Percentiles rank a stretch among this genome's conserved stretches.
phyloP scores from a whole-genome alignment of 495 filamentous ascomycete species.

The Aspergillus steynii region DNA sequence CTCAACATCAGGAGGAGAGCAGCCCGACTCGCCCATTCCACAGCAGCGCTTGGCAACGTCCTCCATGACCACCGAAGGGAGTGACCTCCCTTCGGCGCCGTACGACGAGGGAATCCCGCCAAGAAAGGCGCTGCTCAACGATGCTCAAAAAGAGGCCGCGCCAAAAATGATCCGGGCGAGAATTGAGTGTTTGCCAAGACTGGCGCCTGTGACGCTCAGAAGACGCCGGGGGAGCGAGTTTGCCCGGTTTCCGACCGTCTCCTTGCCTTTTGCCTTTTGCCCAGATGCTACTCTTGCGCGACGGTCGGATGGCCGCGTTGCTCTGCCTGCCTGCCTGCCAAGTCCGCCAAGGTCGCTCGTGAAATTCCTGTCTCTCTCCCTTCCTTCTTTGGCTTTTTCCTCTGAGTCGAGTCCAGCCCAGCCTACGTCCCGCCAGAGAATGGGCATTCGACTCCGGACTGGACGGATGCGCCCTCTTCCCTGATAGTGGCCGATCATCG shows the following conservation, averaged over 20 bases:
- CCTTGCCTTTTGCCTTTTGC: background rate
- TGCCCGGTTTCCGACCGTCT: background rate
- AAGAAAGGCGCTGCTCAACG: background rate
- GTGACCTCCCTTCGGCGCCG: conserved; percentile 1
- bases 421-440: background rate
- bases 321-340: background rate
- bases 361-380: background rate
- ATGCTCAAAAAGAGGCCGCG: background rate
- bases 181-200: background rate
- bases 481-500: conserved; percentile 18
- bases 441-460: background rate
- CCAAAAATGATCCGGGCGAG: background rate
- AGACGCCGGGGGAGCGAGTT: background rate
- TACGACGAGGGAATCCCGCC: conserved; percentile 6
- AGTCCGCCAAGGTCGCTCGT: background rate
- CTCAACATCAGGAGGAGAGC: conserved; percentile 3
- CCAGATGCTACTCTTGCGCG: background rate
- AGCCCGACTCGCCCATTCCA: conserved; percentile 21
- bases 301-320: background rate
- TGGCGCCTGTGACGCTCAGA: background rate
- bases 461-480: background rate
- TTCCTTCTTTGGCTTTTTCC: background rate
- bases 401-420: background rate
- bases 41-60: conserved; percentile 30
- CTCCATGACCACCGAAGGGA: conserved; percentile 2